phyloP scores from a whole-genome alignment of 768 basidiomycete genomes.

The Suillus luteus region DNA sequence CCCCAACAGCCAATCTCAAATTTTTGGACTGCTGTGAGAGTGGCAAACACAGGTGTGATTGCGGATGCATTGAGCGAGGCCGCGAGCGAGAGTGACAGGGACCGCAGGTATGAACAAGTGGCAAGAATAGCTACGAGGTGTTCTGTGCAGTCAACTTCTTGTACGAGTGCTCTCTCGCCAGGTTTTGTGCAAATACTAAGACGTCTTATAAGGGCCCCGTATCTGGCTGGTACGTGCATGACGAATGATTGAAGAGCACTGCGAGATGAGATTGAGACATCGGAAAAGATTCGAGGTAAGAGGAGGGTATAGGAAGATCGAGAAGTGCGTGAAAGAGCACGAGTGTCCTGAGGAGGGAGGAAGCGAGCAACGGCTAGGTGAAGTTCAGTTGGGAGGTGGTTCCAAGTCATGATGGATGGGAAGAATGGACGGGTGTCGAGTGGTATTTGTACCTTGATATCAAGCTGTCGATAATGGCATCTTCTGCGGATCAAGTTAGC shows the following conservation, averaged over 20 bases:
- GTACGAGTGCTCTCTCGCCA: constrained; percentile 26
- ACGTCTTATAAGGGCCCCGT: constrained; percentile 51
- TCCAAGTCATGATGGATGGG: constrained; percentile 41
- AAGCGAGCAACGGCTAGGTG: constrained; percentile 56
- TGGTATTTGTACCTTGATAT: constrained; percentile 5
- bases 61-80: constrained; percentile 22
- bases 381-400: constrained; percentile 64
- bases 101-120: constrained; percentile 46
- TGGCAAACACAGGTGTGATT: constrained; percentile 26
- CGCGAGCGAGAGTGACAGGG: constrained; percentile 31
- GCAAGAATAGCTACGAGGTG: constrained; percentile 52
- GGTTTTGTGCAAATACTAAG: constrained; percentile 52
- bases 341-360: constrained; percentile 47
- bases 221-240: constrained; percentile 54
- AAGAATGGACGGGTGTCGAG: neutral
- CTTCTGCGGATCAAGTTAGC: constrained; percentile 11
- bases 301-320: constrained; percentile 53
- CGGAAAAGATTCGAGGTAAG: constrained; percentile 61
- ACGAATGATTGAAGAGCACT: constrained; percentile 54
- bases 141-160: constrained; percentile 42
- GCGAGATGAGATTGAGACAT: constrained; percentile 49
- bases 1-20: constrained; percentile 29
- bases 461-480: neutral
- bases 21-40: constrained; percentile 19
- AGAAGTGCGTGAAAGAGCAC: constrained; percentile 51